Evolutionary conservation across 2,329 filamentous ascomycete genomes (phyloP).

Genomic region (Colletotrichum musae): DNA sequence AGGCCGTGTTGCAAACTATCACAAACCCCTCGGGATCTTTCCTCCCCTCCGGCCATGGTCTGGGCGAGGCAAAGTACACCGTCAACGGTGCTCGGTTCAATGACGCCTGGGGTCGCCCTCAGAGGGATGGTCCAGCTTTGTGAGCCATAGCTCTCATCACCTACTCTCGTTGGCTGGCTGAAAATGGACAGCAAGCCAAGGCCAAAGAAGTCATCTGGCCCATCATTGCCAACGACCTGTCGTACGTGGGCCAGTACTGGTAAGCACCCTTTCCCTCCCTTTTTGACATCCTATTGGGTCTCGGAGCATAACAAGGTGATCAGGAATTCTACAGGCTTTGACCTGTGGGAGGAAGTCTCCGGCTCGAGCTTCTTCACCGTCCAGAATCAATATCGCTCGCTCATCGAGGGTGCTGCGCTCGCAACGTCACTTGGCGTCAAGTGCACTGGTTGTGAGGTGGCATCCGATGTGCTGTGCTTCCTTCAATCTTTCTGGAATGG

Average conservation of each 20-base stretch:
- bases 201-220: constrained; percentile 66
- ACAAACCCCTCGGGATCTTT: constrained; percentile 66
- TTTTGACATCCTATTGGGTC: neutral
- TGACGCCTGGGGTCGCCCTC: constrained; percentile 70
- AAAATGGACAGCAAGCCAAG: constrained; percentile 56
- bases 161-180: constrained; percentile 67
- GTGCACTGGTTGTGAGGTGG: constrained; percentile 65
- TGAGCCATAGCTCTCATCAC: constrained; percentile 69
- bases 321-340: constrained; percentile 67
- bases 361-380: constrained; percentile 73
- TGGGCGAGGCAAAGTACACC: constrained; percentile 71
- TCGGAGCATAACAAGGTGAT: constrained; percentile 31
- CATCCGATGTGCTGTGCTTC: constrained; percentile 67
- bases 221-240: constrained; percentile 69
- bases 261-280: constrained; percentile 32
- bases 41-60: constrained; percentile 60
- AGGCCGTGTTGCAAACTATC: constrained; percentile 66
- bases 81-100: constrained; percentile 65
- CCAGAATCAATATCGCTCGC: constrained; percentile 67
- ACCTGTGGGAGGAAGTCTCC: constrained; percentile 73
- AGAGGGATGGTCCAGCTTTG: constrained; percentile 72
- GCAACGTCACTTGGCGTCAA: constrained; percentile 63
- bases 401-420: constrained; percentile 64
- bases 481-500: constrained; percentile 72
- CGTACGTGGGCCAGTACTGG: constrained; percentile 68